Evolutionary conservation across 108 stramenopile species (phyloP).

Genomic region (Skeletonema menzelii): DNA sequence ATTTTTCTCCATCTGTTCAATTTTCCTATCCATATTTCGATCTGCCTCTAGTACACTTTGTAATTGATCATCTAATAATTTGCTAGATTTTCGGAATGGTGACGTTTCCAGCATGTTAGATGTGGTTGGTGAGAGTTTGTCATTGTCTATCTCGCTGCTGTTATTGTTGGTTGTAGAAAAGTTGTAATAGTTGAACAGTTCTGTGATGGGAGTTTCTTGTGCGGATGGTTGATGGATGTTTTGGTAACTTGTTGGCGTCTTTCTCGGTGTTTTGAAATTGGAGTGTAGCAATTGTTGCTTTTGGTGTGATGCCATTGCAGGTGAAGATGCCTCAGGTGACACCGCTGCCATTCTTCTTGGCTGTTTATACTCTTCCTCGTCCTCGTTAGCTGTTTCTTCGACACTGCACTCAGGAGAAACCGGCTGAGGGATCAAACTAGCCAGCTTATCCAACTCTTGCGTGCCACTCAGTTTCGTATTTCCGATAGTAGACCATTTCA

Average conservation of each 20-base stretch:
- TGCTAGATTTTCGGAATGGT: not conserved
- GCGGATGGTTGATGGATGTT: not conserved
- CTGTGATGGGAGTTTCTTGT: not conserved
- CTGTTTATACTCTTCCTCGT: not conserved
- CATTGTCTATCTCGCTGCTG: not conserved
- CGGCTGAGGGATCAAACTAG: not conserved
- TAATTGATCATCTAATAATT: conserved; percentile 9
- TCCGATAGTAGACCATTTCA: not conserved
- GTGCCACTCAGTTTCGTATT: not conserved
- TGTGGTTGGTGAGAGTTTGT: not conserved
- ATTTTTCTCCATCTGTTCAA: conserved; percentile 4
- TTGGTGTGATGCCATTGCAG: not conserved
- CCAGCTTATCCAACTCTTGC: not conserved
- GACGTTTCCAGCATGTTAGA: not conserved
- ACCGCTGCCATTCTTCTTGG: not conserved
- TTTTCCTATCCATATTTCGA: not conserved
- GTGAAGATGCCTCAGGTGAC: not conserved
- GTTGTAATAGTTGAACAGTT: conserved; percentile 1
- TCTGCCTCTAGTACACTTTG: conserved; percentile 7
- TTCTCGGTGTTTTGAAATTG: not conserved
- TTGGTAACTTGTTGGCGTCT: not conserved
- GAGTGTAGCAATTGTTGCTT: not conserved
- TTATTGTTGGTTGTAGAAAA: not conserved
- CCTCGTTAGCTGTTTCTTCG: not conserved
- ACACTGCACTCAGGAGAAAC: not conserved